Percentiles rank a stretch among this genome's conserved stretches.
Conservation (phyloP, 495 filamentous ascomycete genomes). For the Tuber brumale region DNA sequence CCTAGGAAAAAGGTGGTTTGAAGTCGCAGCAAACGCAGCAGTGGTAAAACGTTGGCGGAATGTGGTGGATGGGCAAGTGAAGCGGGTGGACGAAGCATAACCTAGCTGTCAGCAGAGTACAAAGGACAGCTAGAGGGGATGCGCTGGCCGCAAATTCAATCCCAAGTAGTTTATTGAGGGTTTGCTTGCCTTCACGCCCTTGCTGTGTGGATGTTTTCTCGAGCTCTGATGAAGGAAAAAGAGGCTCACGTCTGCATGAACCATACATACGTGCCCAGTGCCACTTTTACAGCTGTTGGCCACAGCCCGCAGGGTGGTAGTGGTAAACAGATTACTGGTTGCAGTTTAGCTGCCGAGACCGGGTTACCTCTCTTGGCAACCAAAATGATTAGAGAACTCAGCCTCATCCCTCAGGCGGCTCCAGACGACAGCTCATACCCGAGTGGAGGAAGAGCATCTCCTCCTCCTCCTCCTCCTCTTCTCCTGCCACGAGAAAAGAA, state of each 20-base stretch:
- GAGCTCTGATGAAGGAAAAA: neutral
- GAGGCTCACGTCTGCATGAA: neutral
- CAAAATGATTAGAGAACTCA: neutral
- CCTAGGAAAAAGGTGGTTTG: neutral
- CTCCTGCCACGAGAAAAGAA: neutral
- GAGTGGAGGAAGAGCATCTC: neutral
- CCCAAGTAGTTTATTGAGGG: neutral
- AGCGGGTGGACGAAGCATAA: neutral
- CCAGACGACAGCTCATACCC: neutral
- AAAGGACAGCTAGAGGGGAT: neutral
- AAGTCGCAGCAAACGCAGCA: neutral
- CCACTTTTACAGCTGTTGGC: neutral
- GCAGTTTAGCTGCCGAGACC: neutral
- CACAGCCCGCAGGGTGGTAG: neutral
- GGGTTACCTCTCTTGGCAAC: neutral
- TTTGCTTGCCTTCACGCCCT: slow-evolving; percentile 1
- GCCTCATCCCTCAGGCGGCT: neutral
- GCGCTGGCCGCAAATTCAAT: neutral
- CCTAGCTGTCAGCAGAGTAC: neutral
- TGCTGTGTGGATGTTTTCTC: neutral
- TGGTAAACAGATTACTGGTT: slow-evolving; percentile 4
- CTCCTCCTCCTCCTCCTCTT: neutral
- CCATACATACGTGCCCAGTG: neutral
- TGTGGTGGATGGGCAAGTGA: neutral
- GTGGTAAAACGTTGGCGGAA: neutral